Base-by-base conservation (phyloP, 192 early-diverging fungal genomes). In the Dispira simplex region DNA sequence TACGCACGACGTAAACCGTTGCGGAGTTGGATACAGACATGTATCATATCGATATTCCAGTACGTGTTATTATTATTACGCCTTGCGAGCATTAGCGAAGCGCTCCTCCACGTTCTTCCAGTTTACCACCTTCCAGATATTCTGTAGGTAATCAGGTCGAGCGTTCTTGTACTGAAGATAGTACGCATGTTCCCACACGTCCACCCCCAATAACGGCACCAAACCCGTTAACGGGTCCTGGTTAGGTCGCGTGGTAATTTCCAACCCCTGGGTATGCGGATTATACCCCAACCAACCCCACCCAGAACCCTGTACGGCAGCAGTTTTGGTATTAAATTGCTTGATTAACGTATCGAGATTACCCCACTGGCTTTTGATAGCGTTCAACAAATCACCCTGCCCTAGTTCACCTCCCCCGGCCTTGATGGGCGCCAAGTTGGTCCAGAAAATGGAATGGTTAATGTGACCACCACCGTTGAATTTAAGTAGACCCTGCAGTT, bases 281-380 rank as follows among this genome's bases (percentile, higher is more conserved):
- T 98, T 91, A 69, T 86, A 88, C 27, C 86, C 91, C 71, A 98
- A 75, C 95, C 95, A 98, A n/a, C 87, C 91, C 95, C 95, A 98
- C 1, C 95, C 95, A 26, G 86, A 89, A 51, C 86, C 95, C 77
- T 91, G 88, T 62, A 97, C 88, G 63, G 75, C 90, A 45, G 81
- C 92, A 47, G 92, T 83, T 71, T 78, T 78, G 51, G 81, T 73
- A 63, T 86, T 90, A 68, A 98, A 91, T 69, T 82, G 75, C 48
- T 68, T 74, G 32, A 81, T 74, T 69, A 98, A 88, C 67, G 79
- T 73, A n/a, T 88, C 89, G 54, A 94, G 75, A 27, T 83, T 85
- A 18, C 91, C 95, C 73, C 86, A 98, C 65, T 90, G 78, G 66
- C 77, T 69, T 55, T 88, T 77, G 59, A 98, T 92, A 59, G 88